Base-by-base conservation (phyloP, 225 moss, liverwort and hornwort genomes). In the Polytrichum commune region DNA sequence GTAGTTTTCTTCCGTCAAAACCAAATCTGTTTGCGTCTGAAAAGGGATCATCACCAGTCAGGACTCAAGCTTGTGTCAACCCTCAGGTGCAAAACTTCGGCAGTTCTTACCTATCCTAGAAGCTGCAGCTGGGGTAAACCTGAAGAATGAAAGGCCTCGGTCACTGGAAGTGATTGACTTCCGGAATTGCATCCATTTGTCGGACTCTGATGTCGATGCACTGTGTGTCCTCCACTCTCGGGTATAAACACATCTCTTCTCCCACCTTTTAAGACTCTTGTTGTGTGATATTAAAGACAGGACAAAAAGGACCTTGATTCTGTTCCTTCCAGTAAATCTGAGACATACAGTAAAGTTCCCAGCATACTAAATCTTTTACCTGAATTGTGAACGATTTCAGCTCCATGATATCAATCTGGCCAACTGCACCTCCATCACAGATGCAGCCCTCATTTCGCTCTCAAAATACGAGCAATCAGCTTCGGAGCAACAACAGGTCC, bases 101-200 rank as follows among this genome's bases (percentile, higher is more conserved):
- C 78, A 67, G 35, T 83, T 85, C 78, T 72, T 79, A 54, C 82
- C 78, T 63, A 83, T 89, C 60, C 75, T 89, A 53, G 82, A 82
- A 74, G 88, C 83, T 57, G 88, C 88, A 72, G 82, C 88, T 6
- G 65, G 73, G 26, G 75, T 75, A 38, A 65, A 60, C 54, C 69
- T 61, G 53, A 75, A 35, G 25, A 82, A 82, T 19, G 63, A 74
- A 25, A 62, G 63, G 70, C 29, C 33, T 35, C 75, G 88, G 16
- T 83, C 88, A 18, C 78, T 88, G 60, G 75, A 75, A 32, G 66
- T 67, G 54, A 79, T 88, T 29, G 82, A 85, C 71, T 88, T 88
- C 71, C 82, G 78, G 67, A 85, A 80, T 35, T 88, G 88, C 60
- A 29, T 73, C n/a, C 72, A 80, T 64, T 74, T 88, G 27, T 68